Evolutionary conservation across 768 basidiomycete species (phyloP).

Genomic region (Boletus vermiculosoides): DNA sequence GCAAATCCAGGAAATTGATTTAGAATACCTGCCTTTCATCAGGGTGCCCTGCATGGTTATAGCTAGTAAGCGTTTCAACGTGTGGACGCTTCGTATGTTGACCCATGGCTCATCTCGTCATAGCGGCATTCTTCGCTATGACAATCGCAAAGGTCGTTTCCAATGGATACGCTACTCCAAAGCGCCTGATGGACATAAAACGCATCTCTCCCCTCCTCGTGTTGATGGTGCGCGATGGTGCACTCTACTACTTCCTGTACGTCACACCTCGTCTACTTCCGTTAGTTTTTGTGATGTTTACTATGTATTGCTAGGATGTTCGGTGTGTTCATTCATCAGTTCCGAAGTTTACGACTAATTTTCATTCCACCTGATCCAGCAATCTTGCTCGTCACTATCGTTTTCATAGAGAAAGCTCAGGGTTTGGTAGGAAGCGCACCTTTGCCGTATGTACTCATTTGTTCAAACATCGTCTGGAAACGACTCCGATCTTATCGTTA

Average conservation of each 20-base stretch:
- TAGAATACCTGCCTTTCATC: not conserved
- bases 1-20: not conserved
- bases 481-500: no score
- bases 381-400: no score
- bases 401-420: no score
- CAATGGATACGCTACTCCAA: not conserved
- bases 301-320: no score
- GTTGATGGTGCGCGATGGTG: conserved; percentile 6
- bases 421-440: no score
- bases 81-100: not conserved
- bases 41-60: conserved; percentile 7
- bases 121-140: conserved; percentile 4
- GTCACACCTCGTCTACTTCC: not conserved
- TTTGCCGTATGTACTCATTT: no score
- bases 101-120: not conserved
- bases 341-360: no score
- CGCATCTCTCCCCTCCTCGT: not conserved
- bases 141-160: not conserved
- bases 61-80: not conserved
- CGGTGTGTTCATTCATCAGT: no score
- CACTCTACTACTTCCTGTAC: conserved; percentile 1
- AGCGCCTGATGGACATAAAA: not conserved
- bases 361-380: no score
- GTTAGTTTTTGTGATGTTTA: not conserved
- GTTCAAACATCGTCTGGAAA: no score